phyloP scores from a whole-genome alignment of 2,329 filamentous ascomycete species.

The Trichoderma citrinoviride region DNA sequence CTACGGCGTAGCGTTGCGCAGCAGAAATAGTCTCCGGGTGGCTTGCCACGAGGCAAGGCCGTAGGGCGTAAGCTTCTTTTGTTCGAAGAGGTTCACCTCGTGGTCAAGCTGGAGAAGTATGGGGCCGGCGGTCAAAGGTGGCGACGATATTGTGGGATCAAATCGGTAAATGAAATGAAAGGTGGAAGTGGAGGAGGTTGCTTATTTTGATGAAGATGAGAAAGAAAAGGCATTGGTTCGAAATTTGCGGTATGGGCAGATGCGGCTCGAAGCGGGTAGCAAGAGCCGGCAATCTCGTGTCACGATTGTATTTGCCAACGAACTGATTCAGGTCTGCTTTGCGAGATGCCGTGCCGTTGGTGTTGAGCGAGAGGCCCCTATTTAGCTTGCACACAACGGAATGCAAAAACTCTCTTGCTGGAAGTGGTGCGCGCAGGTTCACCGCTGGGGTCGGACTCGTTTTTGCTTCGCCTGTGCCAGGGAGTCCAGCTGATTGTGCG shows the following conservation, averaged over 20 bases:
- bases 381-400: background rate
- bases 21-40: slow-evolving; percentile 10
- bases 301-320: background rate
- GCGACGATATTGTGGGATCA: slow-evolving; percentile 4
- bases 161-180: background rate
- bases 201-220: background rate
- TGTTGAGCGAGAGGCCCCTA: background rate
- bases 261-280: slow-evolving; percentile 8
- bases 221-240: background rate
- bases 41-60: slow-evolving; percentile 12
- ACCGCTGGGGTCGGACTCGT: no score
- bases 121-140: slow-evolving; percentile 12
- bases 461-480: no score
- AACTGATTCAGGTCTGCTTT: background rate
- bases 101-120: background rate
- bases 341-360: no score
- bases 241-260: background rate
- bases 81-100: background rate
- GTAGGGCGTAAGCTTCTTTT: background rate
- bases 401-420: background rate
- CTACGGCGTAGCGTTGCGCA: background rate
- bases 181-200: background rate
- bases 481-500: background rate
- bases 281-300: background rate
- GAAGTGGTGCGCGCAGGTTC: background rate